Conservation (phyloP, 176 grass and related monocot species). For the Avena sativa region DNA sequence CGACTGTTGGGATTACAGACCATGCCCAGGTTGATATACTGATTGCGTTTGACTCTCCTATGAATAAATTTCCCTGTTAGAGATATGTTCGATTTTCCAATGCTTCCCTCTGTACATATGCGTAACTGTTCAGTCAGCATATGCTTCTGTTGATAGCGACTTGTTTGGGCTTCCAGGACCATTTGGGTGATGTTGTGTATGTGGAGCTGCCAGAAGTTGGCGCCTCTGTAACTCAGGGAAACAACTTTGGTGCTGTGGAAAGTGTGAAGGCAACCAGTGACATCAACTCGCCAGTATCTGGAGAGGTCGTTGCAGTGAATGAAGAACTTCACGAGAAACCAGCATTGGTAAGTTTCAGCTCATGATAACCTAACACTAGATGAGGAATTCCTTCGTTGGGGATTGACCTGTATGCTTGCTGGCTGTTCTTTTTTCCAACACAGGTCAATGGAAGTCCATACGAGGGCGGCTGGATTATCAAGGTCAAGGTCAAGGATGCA, state of each 20-base stretch:
- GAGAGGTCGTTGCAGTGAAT: constrained; percentile 83
- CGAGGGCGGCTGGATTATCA: constrained; percentile 87
- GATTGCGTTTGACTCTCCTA: neutral
- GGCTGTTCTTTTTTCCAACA: neutral
- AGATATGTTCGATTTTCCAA: neutral
- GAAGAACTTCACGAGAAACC: constrained; percentile 55
- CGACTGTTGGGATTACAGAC: constrained; percentile 91
- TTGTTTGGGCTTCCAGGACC: constrained; percentile 60
- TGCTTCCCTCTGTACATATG: neutral
- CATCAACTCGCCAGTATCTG: constrained; percentile 79
- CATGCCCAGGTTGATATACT: constrained; percentile 83
- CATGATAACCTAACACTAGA: neutral
- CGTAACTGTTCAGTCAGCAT: neutral
- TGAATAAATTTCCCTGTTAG: neutral
- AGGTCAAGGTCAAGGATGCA: constrained; percentile 78
- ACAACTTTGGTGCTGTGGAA: constrained; percentile 88
- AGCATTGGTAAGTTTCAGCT: constrained; percentile 62
- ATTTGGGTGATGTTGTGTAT: constrained; percentile 96
- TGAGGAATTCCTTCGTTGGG: neutral
- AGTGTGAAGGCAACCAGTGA: constrained; percentile 99
- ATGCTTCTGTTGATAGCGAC: constrained; percentile 18
- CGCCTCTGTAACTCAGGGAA: constrained; percentile 60
- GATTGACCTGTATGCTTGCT: neutral
- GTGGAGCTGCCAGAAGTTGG: constrained; percentile 95
- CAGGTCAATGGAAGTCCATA: constrained; percentile 85